phyloP scores from a whole-genome alignment of 805 yeast genomes.

The Kluyveromyces siamensis region DNA sequence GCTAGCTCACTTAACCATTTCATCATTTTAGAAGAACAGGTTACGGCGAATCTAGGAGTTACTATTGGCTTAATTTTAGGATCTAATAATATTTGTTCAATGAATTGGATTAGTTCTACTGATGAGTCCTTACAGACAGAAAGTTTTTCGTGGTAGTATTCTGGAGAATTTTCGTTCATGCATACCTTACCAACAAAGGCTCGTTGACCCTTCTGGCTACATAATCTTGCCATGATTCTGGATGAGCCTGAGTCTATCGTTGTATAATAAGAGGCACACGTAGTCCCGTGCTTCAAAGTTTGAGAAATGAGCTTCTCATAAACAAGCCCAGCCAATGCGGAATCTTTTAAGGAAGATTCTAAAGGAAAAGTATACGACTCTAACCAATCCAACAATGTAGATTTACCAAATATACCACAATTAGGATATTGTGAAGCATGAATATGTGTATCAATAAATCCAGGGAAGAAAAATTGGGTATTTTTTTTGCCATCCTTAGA shows the following conservation, averaged over 20 bases:
- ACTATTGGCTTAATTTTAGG: slow-evolving; percentile 60
- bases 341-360: slow-evolving; percentile 57
- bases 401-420: slow-evolving; percentile 72
- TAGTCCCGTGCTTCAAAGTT: slow-evolving; percentile 75
- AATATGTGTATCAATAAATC: slow-evolving; percentile 74
- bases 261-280: slow-evolving; percentile 86
- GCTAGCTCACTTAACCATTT: slow-evolving; percentile 52
- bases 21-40: slow-evolving; percentile 61
- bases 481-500: neutral
- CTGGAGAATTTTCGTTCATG: slow-evolving; percentile 80
- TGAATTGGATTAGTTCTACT: slow-evolving; percentile 45
- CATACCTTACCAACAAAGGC: slow-evolving; percentile 91
- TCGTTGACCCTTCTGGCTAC: slow-evolving; percentile 64
- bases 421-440: slow-evolving; percentile 85
- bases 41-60: slow-evolving; percentile 92
- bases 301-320: slow-evolving; percentile 60
- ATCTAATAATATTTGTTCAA: slow-evolving; percentile 43
- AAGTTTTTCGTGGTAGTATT: slow-evolving; percentile 51
- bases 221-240: slow-evolving; percentile 63
- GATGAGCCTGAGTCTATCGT: slow-evolving; percentile 77
- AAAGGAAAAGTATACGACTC: slow-evolving; percentile 81
- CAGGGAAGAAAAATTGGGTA: slow-evolving; percentile 60
- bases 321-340: slow-evolving; percentile 46
- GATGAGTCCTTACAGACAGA: slow-evolving; percentile 50
- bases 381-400: slow-evolving; percentile 86